These are phyloP conservation scores for Rickenella mellea DNA, from an alignment of 768 basidiomycete species.

Conservation along the genomic window DNA sequence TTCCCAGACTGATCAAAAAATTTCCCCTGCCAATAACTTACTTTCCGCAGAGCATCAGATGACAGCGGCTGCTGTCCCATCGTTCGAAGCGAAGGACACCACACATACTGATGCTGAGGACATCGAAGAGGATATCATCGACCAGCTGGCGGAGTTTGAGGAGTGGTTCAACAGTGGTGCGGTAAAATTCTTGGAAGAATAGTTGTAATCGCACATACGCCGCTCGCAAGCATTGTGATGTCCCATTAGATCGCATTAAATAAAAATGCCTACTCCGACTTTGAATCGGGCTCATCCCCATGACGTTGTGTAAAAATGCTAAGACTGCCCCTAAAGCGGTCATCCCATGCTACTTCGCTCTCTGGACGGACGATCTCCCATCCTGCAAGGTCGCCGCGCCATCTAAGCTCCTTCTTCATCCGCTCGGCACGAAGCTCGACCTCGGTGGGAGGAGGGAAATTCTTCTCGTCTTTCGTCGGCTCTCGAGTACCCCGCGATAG, in stretches of 20 bases:
- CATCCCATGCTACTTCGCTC: conserved; percentile 64
- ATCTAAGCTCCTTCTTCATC: conserved; percentile 79
- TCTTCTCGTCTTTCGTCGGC: conserved; percentile 76
- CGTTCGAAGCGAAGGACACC: conserved; percentile 1
- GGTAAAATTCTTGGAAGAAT: conserved; percentile 31
- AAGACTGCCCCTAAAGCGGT: conserved; percentile 51
- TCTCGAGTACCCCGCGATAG: conserved; percentile 68
- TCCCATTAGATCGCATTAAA: too few species aligned
- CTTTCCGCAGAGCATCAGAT: not conserved
- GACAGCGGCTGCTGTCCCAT: not conserved
- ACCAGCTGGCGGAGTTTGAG: conserved; percentile 58
- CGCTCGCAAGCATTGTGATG: conserved; percentile 6
- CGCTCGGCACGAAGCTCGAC: conserved; percentile 83
- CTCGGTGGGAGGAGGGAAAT: conserved; percentile 77
- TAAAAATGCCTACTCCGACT: conserved; percentile 4
- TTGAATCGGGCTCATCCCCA: conserved; percentile 3
- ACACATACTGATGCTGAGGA: conserved; percentile 4
- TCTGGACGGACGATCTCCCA: conserved; percentile 71
- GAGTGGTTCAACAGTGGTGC: conserved; percentile 60
- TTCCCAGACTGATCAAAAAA: conserved; percentile 10
- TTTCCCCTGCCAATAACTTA: conserved; percentile 1
- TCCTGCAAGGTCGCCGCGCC: conserved; percentile 71
- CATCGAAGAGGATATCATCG: conserved; percentile 15
- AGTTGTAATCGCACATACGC: not conserved
- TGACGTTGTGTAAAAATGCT: conserved; percentile 43